Base-by-base conservation (phyloP, 352 stramenopile species). In the Plasmopara halstedii region DNA sequence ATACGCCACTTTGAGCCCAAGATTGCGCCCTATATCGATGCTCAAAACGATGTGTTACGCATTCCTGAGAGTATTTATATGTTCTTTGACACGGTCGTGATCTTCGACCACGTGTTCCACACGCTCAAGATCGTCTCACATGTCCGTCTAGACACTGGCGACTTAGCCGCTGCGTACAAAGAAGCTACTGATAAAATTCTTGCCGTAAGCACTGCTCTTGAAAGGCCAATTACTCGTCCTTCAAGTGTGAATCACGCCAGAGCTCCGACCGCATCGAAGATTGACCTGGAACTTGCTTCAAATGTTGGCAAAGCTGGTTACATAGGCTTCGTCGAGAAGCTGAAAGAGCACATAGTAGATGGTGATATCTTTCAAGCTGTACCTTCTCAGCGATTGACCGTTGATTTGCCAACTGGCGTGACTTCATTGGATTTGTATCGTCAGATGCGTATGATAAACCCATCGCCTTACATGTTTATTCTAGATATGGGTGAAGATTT, bases 361-460 rank as follows among this genome's bases (percentile, higher is more conserved):
- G 84, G 84, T 6, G 84, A 95, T 32, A 95, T 95, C 45, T 93
- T 95, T 63, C 84, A 95, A 62, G 82, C 82, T 5, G 84, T 95
- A 32, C 84, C 82, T 1, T 94, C 82, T 21, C 82, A 94, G 58
- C 79, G 82, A 23, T 53, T 94, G 25, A 56, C 71, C 1, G 64
- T 89, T 15, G 71, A 86, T 31, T 55, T 94, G 23, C 78, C 80
- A 13, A 65, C 57, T 21, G 62, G 76, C 34, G 78, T 94, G 38
- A 79, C 61, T 3, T 50, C 82, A 36, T 60, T 95, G 21, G 82
- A 95, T 33, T 42, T 95, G 51, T 95, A 95, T 41, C 80, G 84
- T 21, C 80, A 94, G 58, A 89, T 95, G 81, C 82, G 84, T 36
- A 69, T 77, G 40, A 74, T 94, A 45, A 95, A 95, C 62, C 84